Conservation (phyloP, 2,329 filamentous ascomycete species). For the Taxawa tesnikishii region DNA sequence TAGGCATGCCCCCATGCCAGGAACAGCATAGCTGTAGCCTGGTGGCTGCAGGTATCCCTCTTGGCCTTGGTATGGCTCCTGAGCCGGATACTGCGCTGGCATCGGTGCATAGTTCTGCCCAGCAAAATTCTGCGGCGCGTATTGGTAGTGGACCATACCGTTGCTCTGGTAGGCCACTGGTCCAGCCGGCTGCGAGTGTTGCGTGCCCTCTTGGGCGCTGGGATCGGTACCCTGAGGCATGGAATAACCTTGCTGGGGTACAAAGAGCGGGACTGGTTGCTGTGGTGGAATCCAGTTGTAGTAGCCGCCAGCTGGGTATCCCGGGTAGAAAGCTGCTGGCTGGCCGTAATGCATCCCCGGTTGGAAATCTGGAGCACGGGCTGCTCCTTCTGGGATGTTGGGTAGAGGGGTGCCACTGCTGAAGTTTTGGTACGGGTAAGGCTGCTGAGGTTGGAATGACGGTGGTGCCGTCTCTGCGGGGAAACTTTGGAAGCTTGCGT, state of each 20-base stretch:
- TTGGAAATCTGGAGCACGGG: constrained; percentile 84
- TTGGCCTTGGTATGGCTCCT: constrained; percentile 20
- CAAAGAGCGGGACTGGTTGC: constrained; percentile 18
- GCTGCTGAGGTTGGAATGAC: constrained; percentile 31
- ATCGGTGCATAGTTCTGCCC: constrained; percentile 40
- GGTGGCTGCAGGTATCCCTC: constrained; percentile 26
- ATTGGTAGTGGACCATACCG: constrained; percentile 89
- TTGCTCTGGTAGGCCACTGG: constrained; percentile 78
- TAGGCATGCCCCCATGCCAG: constrained; percentile 74
- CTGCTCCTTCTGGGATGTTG: constrained; percentile 83
- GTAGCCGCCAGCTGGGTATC: constrained; percentile 53
- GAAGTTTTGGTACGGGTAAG: constrained; percentile 55
- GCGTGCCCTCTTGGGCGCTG: constrained; percentile 14
- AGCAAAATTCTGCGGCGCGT: constrained; percentile 60
- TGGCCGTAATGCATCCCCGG: constrained; percentile 51
- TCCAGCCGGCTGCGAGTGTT: constrained; percentile 28
- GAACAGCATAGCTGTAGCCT: constrained; percentile 44
- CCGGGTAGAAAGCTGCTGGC: constrained; percentile 42
- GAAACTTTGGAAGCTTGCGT: constrained; percentile 26
- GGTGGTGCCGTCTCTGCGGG: constrained; percentile 35
- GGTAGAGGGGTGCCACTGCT: constrained; percentile 73
- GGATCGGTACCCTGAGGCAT: constrained; percentile 21
- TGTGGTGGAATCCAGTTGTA: too few species aligned
- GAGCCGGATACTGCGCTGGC: constrained; percentile 6
- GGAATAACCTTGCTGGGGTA: constrained; percentile 16